Conservation (phyloP, 805 yeast genomes). For the Candida hungchunana region DNA sequence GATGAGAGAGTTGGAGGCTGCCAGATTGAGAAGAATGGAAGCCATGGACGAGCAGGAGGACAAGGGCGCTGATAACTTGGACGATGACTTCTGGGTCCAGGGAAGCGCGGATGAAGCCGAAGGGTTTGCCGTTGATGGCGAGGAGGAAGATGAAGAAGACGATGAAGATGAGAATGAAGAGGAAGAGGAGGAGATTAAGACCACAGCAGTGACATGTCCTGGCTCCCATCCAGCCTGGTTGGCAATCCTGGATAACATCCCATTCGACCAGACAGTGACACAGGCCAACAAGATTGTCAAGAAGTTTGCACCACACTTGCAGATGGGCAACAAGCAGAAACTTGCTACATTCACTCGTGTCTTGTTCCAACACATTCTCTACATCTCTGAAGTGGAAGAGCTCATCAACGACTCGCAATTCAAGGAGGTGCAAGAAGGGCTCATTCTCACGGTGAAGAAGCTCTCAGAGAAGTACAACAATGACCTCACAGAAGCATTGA, state of each 20-base stretch:
- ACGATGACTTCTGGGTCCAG: conserved; percentile 65
- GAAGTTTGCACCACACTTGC: conserved; percentile 69
- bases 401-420: conserved; percentile 32
- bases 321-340: conserved; percentile 76
- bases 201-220: conserved; percentile 40
- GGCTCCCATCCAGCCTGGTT: conserved; percentile 40
- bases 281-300: conserved; percentile 53
- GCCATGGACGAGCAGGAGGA: conserved; percentile 49
- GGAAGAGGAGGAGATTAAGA: conserved; percentile 4
- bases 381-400: conserved; percentile 38
- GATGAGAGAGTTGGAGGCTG: conserved; percentile 59
- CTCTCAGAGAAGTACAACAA: conserved; percentile 65
- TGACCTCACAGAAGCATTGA: conserved; percentile 54
- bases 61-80: conserved; percentile 61
- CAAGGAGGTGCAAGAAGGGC: conserved; percentile 36
- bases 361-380: conserved; percentile 57
- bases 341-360: conserved; percentile 60
- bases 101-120: conserved; percentile 46
- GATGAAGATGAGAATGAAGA: conserved; percentile 28
- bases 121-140: conserved; percentile 37
- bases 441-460: conserved; percentile 45
- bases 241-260: conserved; percentile 30
- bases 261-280: conserved; percentile 39
- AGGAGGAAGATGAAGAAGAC: conserved; percentile 22
- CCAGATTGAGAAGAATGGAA: conserved; percentile 68